Evolutionary conservation across 176 grass and related monocot genomes (phyloP), one percentile per base, ranked within the genome.

Genomic region (Otatea glauca): DNA sequence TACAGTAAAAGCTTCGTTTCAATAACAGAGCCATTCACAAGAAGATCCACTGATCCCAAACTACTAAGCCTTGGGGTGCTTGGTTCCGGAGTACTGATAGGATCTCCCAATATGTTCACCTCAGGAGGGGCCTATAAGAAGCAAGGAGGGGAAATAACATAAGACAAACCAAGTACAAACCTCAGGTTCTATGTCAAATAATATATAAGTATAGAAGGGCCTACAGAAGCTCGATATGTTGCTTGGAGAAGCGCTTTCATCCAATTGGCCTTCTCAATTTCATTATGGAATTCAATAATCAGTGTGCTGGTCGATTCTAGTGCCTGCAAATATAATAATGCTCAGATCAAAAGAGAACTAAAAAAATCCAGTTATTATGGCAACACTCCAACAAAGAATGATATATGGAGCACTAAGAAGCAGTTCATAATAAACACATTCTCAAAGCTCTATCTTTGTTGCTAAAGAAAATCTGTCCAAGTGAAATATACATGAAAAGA

Each of bases 1-100:
- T 98, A 93, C 21, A 98, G 23, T 47, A 88, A 95, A 82, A 98
- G 77, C 85, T 93, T 98, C 54, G 85, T 95, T 88, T 95, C 96
- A 74, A 98, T 80, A 76, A 98, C 87, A 82, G 88, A 90, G 21
- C 93, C 96, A 92, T 92, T 98, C 47, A 98, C 86, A 85, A 98
- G 87, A 90, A 98, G 91, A 80, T 98, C 91, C 80, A 90, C 91
- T 83, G 89, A 88, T 65, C 82, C 92, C 78, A 92, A 87, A 84
- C 89, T 93, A 76, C 73, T 85, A 88, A 92, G 84, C 50, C 86
- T 81, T 80, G 84, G 87, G 66, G 88, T 92, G 84, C 80, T 74
- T 77, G 82, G 54, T 85, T 90, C 92, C 85, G 56, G 59, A 87
- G 69, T 82, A 84, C 61, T 92, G 70, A 85, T 73, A 76, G 85